Evolutionary conservation across 2,329 filamentous ascomycete species (phyloP).

Genomic region (Paracoccidioides lutzii): DNA sequence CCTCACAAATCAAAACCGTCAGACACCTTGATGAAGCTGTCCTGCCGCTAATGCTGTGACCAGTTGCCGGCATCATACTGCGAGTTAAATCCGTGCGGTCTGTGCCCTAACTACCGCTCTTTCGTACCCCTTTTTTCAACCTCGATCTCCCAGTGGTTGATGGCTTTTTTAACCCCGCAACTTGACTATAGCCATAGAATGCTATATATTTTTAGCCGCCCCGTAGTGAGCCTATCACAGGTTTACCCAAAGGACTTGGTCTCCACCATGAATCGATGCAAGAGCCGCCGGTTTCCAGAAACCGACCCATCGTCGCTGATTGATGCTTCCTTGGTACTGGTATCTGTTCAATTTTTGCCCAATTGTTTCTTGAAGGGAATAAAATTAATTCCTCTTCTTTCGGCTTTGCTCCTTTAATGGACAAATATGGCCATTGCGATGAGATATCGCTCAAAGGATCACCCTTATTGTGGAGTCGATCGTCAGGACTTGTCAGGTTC

Average conservation of each 20-base stretch:
- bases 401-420: neutral
- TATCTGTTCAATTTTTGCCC: neutral
- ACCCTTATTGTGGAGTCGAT: conserved; percentile 8
- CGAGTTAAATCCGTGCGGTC: neutral
- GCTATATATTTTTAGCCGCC: neutral
- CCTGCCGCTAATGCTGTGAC: no score
- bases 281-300: neutral
- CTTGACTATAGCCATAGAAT: neutral
- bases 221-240: neutral
- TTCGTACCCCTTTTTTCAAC: neutral
- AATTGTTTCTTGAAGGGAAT: neutral
- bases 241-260: neutral
- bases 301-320: neutral
- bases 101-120: neutral
- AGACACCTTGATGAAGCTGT: no score
- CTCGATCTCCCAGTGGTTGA: neutral
- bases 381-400: neutral
- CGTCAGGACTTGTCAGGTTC: conserved; percentile 6
- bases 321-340: neutral
- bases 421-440: neutral
- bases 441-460: neutral
- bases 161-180: neutral
- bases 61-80: neutral
- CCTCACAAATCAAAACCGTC: neutral
- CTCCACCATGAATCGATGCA: no score